Evolutionary conservation across 2,329 filamentous ascomycete genomes (phyloP), one percentile per base, ranked within the genome.

Genomic region (Diaporthe vexans): DNA sequence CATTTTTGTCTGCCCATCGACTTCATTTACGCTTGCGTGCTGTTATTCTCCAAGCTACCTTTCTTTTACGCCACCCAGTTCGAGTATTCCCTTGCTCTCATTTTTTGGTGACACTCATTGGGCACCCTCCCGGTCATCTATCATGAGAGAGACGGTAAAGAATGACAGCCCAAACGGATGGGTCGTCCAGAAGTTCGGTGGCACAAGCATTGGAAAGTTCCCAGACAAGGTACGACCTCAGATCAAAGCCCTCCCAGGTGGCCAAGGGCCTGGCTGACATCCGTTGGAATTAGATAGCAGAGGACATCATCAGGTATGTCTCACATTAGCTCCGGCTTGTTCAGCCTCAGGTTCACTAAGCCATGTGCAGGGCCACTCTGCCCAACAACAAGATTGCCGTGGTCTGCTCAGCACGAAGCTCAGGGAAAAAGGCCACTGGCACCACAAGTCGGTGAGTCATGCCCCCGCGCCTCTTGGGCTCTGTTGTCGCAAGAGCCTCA

Each of bases 191-290:
- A 98, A 98, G 84, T 98, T 97, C 83, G 95, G 95, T 76, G 96
- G 96, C 69, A 99, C 96, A 70, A 97, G 94, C 81, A 94, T 98
- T 69, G 97, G 96, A 79, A 98, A 98, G 85, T 98, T 97, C 80
- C 93, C 95, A 70, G 89, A 91, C 78, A 93, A 93, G 84, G 88
- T 89, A 29, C 59, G 76, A 57, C 29, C 15, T 10, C 33, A 10
- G 13, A 11, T 33, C 35, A 33, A 71, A n/a, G n/a, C n/a, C n/a
- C 73, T 61, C 9, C 56, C 33, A 40, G 35, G 58, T 58, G 37
- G 26, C 24, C 70, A 52, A 26, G n/a, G 33, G 51, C 51, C 46
- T n/a, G 11, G 76, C 74, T 75, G 75, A 76, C 74, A 74, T 61
- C 67, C 51, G 59, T 68, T 68, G 40, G 26, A 37, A 29, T 72